Evolutionary conservation across 2,329 filamentous ascomycete genomes (phyloP).

Genomic region (Ophioceras dolichostomum): DNA sequence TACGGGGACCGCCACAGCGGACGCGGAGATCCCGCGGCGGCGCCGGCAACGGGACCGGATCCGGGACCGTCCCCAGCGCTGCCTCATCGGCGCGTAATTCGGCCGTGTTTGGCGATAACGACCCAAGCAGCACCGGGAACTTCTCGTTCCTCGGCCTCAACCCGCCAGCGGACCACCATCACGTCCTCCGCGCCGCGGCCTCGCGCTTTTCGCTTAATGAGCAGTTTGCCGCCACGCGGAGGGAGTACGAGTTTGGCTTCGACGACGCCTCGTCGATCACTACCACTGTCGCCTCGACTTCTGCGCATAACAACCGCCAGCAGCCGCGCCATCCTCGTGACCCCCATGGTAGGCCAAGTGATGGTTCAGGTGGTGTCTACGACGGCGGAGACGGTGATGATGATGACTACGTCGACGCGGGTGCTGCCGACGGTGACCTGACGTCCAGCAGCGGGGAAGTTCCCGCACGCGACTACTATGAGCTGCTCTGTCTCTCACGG

Average conservation of each 20-base stretch:
- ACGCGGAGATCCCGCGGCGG: too few species aligned
- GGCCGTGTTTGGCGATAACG: neutral
- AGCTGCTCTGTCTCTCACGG: conserved; percentile 29
- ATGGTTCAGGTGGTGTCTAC: too few species aligned
- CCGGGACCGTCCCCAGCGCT: neutral
- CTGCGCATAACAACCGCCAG: conserved; percentile 4
- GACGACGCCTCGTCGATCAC: conserved; percentile 32
- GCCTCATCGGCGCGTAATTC: neutral
- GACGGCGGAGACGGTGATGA: conserved; percentile 10
- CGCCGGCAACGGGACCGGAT: too few species aligned
- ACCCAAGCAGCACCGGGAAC: neutral
- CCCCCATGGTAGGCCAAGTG: too few species aligned
- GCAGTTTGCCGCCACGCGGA: conserved; percentile 33
- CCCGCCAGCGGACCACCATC: neutral
- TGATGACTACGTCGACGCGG: conserved; percentile 10
- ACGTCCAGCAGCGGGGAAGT: neutral
- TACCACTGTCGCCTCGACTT: conserved; percentile 10
- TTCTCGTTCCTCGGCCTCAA: neutral
- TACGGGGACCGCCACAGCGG: too few species aligned
- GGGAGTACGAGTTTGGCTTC: conserved; percentile 33
- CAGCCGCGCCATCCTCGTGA: too few species aligned
- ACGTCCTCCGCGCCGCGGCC: conserved; percentile 18
- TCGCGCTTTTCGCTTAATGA: conserved; percentile 34
- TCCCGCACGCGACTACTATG: conserved; percentile 23
- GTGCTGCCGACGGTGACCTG: conserved; percentile 4